phyloP scores from a whole-genome alignment of 2,329 filamentous ascomycete genomes.

The Huntiella moniliformis region DNA sequence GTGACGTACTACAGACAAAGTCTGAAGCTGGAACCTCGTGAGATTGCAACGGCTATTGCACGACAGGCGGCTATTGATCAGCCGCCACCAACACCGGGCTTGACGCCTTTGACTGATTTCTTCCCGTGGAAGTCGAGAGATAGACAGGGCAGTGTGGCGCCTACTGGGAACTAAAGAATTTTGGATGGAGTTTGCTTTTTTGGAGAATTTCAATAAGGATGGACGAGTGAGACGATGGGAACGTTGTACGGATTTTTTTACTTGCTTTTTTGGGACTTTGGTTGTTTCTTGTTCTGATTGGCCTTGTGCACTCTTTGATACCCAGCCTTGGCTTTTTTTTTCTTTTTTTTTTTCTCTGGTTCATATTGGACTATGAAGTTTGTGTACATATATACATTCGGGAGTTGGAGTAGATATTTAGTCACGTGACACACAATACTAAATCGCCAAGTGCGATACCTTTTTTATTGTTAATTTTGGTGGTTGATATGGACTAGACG shows the following conservation, averaged over 20 bases:
- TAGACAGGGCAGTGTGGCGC: constrained; percentile 16
- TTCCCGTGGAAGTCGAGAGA: constrained; percentile 35
- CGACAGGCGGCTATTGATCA: constrained; percentile 15
- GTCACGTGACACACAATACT: too few species aligned
- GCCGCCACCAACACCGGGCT: constrained; percentile 15
- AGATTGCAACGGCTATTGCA: constrained; percentile 22
- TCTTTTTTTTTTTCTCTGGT: background rate
- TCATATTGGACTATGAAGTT: background rate
- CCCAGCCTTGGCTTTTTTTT: constrained; percentile 5
- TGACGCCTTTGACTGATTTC: constrained; percentile 20
- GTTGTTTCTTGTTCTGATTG: constrained; percentile 3
- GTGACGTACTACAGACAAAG: constrained; percentile 62
- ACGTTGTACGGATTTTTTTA: background rate
- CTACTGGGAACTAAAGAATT: background rate
- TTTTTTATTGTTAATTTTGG: too few species aligned
- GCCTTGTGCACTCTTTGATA: constrained; percentile 13
- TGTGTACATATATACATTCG: too few species aligned
- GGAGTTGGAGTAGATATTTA: too few species aligned
- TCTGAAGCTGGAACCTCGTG: constrained; percentile 61
- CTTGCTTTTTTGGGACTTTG: constrained; percentile 2
- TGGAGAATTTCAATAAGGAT: too few species aligned
- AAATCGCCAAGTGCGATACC: too few species aligned
- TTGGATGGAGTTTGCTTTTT: background rate
- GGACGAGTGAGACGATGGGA: background rate
- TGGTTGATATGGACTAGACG: too few species aligned